These are phyloP conservation scores for Fusarium nisikadoi DNA, from an alignment of 2,329 filamentous ascomycete genomes.

Conservation along the genomic window DNA sequence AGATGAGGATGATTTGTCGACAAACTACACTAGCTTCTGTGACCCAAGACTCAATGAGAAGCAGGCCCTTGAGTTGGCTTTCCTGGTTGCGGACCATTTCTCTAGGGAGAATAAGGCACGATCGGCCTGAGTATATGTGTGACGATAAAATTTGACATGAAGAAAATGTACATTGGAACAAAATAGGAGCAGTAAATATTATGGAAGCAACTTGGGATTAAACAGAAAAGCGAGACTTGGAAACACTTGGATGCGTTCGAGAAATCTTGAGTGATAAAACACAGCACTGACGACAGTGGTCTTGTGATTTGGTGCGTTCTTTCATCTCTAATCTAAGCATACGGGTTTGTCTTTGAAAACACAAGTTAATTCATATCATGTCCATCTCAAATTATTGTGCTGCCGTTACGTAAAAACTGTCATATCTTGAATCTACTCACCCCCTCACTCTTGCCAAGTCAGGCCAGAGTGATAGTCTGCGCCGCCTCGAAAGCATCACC, in stretches of 20 bases:
- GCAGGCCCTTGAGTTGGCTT: conserved; percentile 94
- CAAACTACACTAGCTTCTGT: conserved; percentile 96
- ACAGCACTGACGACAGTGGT: not conserved
- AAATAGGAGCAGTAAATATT: not conserved
- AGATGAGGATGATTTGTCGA: conserved; percentile 85
- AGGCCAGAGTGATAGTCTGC: conserved; percentile 62
- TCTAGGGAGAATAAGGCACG: conserved; percentile 49
- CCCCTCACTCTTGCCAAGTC: conserved; percentile 16
- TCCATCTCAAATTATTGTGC: conserved; percentile 33
- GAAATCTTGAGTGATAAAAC: not conserved
- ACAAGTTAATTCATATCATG: conserved; percentile 26
- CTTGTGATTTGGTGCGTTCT: conserved; percentile 12
- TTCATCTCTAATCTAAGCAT: conserved; percentile 27
- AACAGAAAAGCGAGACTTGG: not conserved
- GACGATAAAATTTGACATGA: not conserved
- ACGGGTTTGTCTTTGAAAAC: conserved; percentile 17
- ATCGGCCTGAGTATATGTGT: not conserved
- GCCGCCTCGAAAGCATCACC: conserved; percentile 75
- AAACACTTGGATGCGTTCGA: not conserved
- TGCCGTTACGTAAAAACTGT: conserved; percentile 23
- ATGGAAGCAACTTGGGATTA: not conserved
- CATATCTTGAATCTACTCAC: conserved; percentile 28
- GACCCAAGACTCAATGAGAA: conserved; percentile 97
- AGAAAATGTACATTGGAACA: not conserved
- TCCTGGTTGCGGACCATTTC: conserved; percentile 88